Conservation (phyloP, 768 basidiomycete genomes). For the Cubamyces lactineus region DNA sequence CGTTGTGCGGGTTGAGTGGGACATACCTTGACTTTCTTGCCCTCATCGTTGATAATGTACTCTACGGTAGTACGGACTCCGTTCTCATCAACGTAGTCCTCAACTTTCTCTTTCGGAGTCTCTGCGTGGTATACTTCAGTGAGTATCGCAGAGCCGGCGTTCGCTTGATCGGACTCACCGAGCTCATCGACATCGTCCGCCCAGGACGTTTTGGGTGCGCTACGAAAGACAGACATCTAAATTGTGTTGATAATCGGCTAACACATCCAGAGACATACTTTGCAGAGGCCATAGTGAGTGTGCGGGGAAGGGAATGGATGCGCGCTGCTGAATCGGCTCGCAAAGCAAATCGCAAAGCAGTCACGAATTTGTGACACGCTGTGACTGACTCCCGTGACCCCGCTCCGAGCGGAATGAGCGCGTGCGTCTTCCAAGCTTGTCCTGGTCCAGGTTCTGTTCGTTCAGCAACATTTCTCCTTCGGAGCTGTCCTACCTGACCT, state of each 20-base stretch:
- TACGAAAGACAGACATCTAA: background rate
- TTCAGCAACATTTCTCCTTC: too few species aligned
- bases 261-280: constrained; percentile 3
- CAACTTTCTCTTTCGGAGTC: constrained; percentile 57
- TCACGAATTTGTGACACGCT: constrained; percentile 1
- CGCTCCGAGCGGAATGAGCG: background rate
- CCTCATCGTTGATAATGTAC: constrained; percentile 86
- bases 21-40: constrained; percentile 90
- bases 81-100: constrained; percentile 81
- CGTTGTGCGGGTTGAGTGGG: background rate
- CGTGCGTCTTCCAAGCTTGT: background rate
- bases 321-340: constrained; percentile 2
- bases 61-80: constrained; percentile 87
- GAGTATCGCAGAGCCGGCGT: background rate
- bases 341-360: constrained; percentile 13
- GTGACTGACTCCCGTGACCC: background rate
- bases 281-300: constrained; percentile 20
- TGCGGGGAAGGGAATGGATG: constrained; percentile 12
- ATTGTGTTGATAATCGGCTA: too few species aligned
- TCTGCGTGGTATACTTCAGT: constrained; percentile 30
- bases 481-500: too few species aligned
- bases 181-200: constrained; percentile 86
- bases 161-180: constrained; percentile 42
- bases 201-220: constrained; percentile 72
- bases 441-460: background rate